phyloP scores from a whole-genome alignment of 2,329 filamentous ascomycete genomes.

The Fusarium fracticaudum region DNA sequence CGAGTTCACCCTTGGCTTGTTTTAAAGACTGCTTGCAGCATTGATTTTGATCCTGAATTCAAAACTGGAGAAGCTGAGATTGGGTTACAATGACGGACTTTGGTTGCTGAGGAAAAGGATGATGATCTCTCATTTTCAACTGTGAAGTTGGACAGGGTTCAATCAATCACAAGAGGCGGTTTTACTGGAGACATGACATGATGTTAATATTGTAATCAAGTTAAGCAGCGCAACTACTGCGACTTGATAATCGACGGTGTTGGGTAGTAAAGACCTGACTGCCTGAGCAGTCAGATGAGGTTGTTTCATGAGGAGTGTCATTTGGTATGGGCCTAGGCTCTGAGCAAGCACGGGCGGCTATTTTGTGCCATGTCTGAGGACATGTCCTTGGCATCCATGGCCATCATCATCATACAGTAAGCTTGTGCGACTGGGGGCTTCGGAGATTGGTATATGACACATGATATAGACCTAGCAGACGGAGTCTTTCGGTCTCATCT shows the following conservation, averaged over 20 bases:
- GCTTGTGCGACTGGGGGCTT: slow-evolving; percentile 2
- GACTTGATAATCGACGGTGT: not conserved
- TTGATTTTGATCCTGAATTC: not conserved
- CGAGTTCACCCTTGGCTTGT: slow-evolving; percentile 1
- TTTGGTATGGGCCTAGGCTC: slow-evolving; percentile 16
- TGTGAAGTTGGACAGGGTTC: slow-evolving; percentile 3
- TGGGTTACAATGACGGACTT: slow-evolving; percentile 21
- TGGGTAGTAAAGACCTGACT: not conserved
- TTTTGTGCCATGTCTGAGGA: slow-evolving; percentile 14
- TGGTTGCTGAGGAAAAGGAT: slow-evolving; percentile 13
- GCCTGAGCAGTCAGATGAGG: not conserved
- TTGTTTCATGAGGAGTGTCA: slow-evolving; percentile 2
- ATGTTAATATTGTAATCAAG: not conserved
- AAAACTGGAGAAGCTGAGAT: slow-evolving; percentile 18
- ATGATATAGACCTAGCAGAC: not conserved
- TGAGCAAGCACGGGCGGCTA: slow-evolving; percentile 11
- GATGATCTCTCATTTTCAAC: slow-evolving; percentile 11
- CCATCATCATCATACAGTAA: not conserved
- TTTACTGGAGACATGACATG: not conserved
- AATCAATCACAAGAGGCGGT: not conserved
- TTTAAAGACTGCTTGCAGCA: not conserved
- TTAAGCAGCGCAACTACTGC: not conserved
- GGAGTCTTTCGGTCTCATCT: not conserved
- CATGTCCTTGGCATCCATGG: slow-evolving; percentile 2
- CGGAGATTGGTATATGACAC: not conserved